Evolutionary conservation across 139 green algal species (phyloP).

Genomic region (Asterochloris sp.): DNA sequence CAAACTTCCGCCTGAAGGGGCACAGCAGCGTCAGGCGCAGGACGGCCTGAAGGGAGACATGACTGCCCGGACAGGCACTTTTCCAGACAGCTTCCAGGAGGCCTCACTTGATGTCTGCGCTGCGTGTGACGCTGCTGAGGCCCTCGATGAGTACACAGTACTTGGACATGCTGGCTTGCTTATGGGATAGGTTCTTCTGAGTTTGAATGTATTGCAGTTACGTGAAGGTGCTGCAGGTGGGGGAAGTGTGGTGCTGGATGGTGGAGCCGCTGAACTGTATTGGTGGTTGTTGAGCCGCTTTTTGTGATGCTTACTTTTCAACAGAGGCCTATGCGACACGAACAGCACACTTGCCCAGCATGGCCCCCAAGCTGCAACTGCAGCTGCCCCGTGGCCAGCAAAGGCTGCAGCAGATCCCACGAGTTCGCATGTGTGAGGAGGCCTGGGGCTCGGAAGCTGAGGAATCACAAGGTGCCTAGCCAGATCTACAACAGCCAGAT

Average conservation of each 20-base stretch:
- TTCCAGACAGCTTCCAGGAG: background rate
- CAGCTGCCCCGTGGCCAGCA: too few species aligned
- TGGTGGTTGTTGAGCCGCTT: background rate
- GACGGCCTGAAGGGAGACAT: background rate
- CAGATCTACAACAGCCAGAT: too few species aligned
- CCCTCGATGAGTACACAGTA: background rate
- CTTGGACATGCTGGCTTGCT: background rate
- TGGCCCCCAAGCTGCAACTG: too few species aligned
- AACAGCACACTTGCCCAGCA: background rate
- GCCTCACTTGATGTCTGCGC: slow-evolving; percentile 2
- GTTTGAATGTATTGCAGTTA: background rate
- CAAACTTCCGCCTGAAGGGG: background rate
- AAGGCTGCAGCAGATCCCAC: too few species aligned
- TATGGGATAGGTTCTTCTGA: background rate
- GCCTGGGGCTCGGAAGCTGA: too few species aligned
- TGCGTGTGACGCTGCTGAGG: slow-evolving; percentile 3
- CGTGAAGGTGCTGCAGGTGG: background rate
- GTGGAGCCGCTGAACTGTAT: background rate
- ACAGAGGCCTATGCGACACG: background rate
- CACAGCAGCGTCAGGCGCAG: background rate
- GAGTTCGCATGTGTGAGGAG: too few species aligned
- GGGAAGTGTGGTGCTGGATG: background rate
- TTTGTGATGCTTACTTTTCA: background rate
- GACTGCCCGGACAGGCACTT: background rate
- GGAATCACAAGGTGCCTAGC: too few species aligned